Evolutionary conservation across 352 stramenopile genomes (phyloP), one percentile per base, ranked within the genome.

Genomic region (Phytophthora pseudosyringae): DNA sequence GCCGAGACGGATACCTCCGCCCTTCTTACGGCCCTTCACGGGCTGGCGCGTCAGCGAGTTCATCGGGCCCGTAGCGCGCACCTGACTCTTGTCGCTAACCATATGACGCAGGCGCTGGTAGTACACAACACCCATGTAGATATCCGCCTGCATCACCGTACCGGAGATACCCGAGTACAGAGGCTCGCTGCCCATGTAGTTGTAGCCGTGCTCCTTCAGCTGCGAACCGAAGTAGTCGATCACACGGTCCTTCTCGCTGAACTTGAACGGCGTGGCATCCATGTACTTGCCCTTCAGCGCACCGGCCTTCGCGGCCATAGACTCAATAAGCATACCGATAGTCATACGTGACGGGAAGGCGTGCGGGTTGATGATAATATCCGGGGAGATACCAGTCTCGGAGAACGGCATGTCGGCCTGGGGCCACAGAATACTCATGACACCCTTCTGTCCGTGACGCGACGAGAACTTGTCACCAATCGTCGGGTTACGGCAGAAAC

Each of bases 121-220:
- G 82, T 99, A 99, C 33, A 99, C 98, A n/a, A 99, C 88, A 40
- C 98, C 98, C 57, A 99, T 99, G 86, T 99, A 99, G 45, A 99
- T 98, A 69, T 99, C 97, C 13, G 97, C 98, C 46, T 99, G 95
- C 95, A 99, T 98, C 54, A 99, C 71, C 40, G 95, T 99, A 33
- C 98, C 98, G 48, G 92, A 99, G 57, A 99, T 94, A 21, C 98
- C 98, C 55, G 91, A 99, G 91, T 99, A 99, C 64, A 99, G 73
- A 31, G 97, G 97, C 69, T 99, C 98, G 66, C 92, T 99, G 62
- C 98, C 98, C 85, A 99, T 99, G 88, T 99, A 99, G 74, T 98
- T 96, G 79, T 96, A 97, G 15, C 98, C 98, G 58, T 98, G 97
- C 53, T 96, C 83, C 59, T 93, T 89, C 38, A 99, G 86, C 78